Evolutionary conservation across 495 filamentous ascomycete species (phyloP).

Genomic region (Penicillium subrubescens): DNA sequence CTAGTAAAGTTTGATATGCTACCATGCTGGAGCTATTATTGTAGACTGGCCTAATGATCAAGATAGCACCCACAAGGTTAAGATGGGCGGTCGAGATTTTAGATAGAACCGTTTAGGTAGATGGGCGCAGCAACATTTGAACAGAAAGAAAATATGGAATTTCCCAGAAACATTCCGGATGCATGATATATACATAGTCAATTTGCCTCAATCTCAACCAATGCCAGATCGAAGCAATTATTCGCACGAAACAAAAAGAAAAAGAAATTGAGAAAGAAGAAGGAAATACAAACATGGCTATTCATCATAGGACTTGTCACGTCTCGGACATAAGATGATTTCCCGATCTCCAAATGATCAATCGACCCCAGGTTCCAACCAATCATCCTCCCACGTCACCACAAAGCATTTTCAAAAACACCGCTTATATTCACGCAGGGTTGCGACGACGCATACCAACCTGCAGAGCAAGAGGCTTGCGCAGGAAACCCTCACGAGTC

Average conservation of each 20-base stretch:
- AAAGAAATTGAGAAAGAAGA: constrained; percentile 5
- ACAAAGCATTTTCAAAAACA: not conserved
- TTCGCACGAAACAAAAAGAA: constrained; percentile 5
- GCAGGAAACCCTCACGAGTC: constrained; percentile 84
- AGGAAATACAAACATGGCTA: not conserved
- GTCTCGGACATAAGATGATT: not conserved
- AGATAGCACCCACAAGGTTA: too few species aligned
- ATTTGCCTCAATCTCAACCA: not conserved
- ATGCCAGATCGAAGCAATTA: not conserved
- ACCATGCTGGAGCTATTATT: too few species aligned
- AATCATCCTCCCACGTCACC: not conserved
- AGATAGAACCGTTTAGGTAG: too few species aligned
- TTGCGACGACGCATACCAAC: constrained; percentile 66
- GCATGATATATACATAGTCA: constrained; percentile 24
- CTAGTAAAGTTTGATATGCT: too few species aligned
- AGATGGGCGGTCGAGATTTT: too few species aligned
- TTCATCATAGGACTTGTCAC: constrained; percentile 15
- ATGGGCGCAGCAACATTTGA: not conserved
- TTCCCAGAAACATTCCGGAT: not conserved
- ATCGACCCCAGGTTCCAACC: not conserved
- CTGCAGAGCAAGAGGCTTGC: constrained; percentile 77
- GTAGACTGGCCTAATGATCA: too few species aligned
- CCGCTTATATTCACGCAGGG: constrained; percentile 4
- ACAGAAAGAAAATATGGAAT: not conserved
- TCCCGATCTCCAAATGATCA: not conserved